These are phyloP conservation scores for Pachysandra terminalis DNA, from an alignment of 164 flowering plant species.

Conservation along the genomic window DNA sequence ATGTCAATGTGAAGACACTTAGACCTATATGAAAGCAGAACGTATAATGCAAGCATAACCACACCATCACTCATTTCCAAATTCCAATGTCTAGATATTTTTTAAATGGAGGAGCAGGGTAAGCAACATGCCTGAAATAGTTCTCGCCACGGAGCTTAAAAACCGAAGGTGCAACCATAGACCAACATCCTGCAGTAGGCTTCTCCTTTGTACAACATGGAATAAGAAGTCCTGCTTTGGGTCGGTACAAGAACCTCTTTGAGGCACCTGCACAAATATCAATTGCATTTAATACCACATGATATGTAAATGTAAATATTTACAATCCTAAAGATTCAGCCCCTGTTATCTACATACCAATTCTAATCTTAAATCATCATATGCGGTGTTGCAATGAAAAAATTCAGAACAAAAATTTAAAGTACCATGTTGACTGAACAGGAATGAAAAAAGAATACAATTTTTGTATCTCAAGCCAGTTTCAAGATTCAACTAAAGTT, in stretches of 20 bases:
- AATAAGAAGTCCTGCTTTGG: constrained; percentile 68
- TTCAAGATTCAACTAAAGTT: neutral
- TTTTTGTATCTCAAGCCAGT: neutral
- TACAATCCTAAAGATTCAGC: neutral
- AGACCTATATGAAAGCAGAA: neutral
- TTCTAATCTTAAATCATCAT: neutral
- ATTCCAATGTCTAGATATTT: neutral
- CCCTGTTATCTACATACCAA: neutral
- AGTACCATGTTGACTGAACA: neutral
- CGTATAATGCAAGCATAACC: neutral
- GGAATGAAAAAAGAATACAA: neutral
- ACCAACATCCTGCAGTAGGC: constrained; percentile 68
- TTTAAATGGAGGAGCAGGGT: neutral
- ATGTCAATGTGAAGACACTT: constrained; percentile 1
- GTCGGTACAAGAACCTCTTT: constrained; percentile 60
- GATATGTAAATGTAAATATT: neutral
- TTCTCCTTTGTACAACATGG: constrained; percentile 60
- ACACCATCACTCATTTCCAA: neutral
- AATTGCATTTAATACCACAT: neutral
- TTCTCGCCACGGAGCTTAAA: constrained; percentile 82
- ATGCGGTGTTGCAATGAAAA: too few relatives aligned
- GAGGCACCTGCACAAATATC: constrained; percentile 54
- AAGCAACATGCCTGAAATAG: constrained; percentile 70
- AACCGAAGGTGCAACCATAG: constrained; percentile 67
- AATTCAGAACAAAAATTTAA: neutral